Evolutionary conservation across 2,329 filamentous ascomycete species (phyloP).

Genomic region (Aspergillus chevalieri): DNA sequence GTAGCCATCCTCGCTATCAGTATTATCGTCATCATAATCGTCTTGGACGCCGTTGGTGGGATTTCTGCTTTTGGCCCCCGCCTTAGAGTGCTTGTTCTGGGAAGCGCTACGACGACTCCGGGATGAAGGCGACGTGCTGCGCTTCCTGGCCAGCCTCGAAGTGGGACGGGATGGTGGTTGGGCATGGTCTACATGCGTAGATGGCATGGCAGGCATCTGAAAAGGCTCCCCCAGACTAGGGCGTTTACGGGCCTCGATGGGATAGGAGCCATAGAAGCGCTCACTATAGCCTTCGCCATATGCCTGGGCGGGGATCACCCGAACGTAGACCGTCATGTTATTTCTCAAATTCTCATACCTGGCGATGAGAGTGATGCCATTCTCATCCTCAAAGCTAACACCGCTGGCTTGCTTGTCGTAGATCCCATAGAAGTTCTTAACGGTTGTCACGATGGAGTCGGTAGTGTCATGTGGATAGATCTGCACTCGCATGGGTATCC

Average conservation of each 20-base stretch:
- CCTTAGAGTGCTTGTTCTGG: conserved; percentile 66
- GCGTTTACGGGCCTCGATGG: conserved; percentile 49
- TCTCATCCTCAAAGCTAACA: conserved; percentile 89
- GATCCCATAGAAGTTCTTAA: conserved; percentile 98
- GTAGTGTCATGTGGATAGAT: conserved; percentile 95
- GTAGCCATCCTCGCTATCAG: conserved; percentile 77
- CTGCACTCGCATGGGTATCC: conserved; percentile 64
- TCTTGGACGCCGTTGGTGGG: conserved; percentile 51
- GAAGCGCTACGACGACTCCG: conserved; percentile 73
- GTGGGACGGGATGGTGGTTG: conserved; percentile 61
- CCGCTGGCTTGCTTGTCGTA: conserved; percentile 76
- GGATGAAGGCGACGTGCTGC: conserved; percentile 69
- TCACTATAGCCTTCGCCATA: conserved; percentile 43
- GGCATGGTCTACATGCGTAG: conserved; percentile 49
- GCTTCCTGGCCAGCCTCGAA: conserved; percentile 65
- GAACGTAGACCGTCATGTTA: conserved; percentile 89
- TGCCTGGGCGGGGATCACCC: conserved; percentile 62
- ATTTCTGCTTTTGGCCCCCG: conserved; percentile 60
- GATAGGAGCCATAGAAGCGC: conserved; percentile 42
- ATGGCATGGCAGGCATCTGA: conserved; percentile 54
- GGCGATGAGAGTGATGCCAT: conserved; percentile 86
- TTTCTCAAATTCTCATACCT: conserved; percentile 92
- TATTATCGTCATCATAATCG: conserved; percentile 72
- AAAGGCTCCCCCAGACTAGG: conserved; percentile 59
- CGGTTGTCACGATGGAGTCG: conserved; percentile 94